A percentile compares a stretch with the other conserved stretches of the same genome.
Evolutionary conservation across 176 grass and related monocot genomes (phyloP).

Genomic region (Sorghum bicolor): DNA sequence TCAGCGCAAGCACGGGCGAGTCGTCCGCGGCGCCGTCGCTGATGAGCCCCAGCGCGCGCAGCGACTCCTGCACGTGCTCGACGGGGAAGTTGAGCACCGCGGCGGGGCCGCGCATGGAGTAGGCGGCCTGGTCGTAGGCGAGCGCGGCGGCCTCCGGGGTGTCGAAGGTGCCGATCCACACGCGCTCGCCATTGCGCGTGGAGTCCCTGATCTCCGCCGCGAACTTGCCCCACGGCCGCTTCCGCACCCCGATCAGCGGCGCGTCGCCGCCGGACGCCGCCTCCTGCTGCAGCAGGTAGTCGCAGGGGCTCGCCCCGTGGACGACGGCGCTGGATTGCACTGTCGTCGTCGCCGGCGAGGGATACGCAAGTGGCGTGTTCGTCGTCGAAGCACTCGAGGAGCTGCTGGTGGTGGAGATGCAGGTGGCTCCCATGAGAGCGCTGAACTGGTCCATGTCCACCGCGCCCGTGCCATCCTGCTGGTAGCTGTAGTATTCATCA

Average conservation of each 20-base stretch:
- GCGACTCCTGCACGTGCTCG: slow-evolving; percentile 45
- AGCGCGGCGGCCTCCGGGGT: slow-evolving; percentile 52
- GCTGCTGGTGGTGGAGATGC: not conserved
- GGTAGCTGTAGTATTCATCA: not conserved
- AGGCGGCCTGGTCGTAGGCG: slow-evolving; percentile 62
- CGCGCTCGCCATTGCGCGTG: slow-evolving; percentile 43
- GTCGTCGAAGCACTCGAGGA: slow-evolving; percentile 10
- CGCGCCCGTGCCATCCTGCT: not conserved
- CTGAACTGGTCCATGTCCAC: slow-evolving; percentile 8
- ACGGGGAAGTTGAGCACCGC: slow-evolving; percentile 64
- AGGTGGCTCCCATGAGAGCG: not conserved
- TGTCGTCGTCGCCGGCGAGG: not conserved
- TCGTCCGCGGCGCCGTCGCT: not conserved
- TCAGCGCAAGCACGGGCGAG: slow-evolving; percentile 48
- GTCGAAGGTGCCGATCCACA: slow-evolving; percentile 67
- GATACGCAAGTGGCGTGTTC: not conserved
- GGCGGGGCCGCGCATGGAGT: slow-evolving; percentile 42
- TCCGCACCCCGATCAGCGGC: slow-evolving; percentile 56
- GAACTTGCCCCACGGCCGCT: slow-evolving; percentile 81
- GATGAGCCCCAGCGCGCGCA: slow-evolving; percentile 27
- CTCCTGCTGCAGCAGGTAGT: slow-evolving; percentile 26
- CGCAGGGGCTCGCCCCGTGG: not conserved
- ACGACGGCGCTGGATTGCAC: not conserved
- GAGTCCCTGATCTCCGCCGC: slow-evolving; percentile 79
- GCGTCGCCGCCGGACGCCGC: not conserved